Base-by-base conservation (phyloP, 2,329 filamentous ascomycete species). In the Truncatella angustata region DNA sequence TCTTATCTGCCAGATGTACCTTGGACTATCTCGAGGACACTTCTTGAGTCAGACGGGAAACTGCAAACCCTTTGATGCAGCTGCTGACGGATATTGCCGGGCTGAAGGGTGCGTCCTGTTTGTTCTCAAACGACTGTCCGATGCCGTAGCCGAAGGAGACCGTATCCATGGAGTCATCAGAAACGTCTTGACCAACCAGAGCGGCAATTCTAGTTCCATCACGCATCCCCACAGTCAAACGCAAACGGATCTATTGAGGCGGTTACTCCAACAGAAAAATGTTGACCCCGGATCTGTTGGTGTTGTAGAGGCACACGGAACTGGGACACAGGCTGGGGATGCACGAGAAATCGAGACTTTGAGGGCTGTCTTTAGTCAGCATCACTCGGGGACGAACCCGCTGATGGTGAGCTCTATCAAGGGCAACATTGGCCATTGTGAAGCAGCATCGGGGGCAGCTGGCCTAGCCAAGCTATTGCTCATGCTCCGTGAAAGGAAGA, bases 41-140 rank as follows among this genome's bases (percentile, higher is more conserved):
- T 76, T 78, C 49, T 58, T 79, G 0, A 75, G 70, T 14, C 65
- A 66, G 0, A 74, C 69, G 1, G 74, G 77, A 0, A 64, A 71
- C 10, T 82, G 79, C 55, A 78, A 78, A 45, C 70, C 73, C 2
- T 80, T 73, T 42, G 75, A 79, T 49, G 66, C 69, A 14, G 62
- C 62, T 21, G 79, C 78, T 1, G 75, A 80, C 60, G 79, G 80
- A 4, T 83, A 82, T 54, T 80, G 77, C 53, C 73, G 80, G 12
- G 77, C 67, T 3, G 80, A 83, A 48, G 78, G 70, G 7, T 68
- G 73, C 26, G 79, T 69, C 0, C 65, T 73, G 6, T 66, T 83
- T 3, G 67, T 82, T 4, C 54, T 83, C 23, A 83, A 82, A 62
- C 63, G 70, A 6, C 61, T 82, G 1, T 67, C 73, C 12, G 71